Percentiles rank a stretch among this genome's conserved stretches.
phyloP scores from a whole-genome alignment of 108 stramenopile species.

The Cyclotella atomus region DNA sequence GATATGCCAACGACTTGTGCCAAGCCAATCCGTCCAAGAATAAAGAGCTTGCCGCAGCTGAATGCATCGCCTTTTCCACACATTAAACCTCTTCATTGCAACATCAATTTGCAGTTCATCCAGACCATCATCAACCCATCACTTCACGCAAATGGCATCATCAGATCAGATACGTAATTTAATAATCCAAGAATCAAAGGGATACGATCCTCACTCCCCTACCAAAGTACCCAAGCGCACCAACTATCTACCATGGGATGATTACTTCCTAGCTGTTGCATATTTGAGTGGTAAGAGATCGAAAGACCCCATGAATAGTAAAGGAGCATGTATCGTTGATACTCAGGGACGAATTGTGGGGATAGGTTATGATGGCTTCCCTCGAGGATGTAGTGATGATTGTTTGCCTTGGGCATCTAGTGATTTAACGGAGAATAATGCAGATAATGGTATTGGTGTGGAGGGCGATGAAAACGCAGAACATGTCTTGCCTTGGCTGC shows the following conservation, averaged over 20 bases:
- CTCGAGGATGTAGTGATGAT: conserved; percentile 90
- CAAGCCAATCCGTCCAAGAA: no score
- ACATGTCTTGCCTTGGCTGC: conserved; percentile 52
- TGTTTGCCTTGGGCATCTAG: conserved; percentile 82
- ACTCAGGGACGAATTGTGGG: conserved; percentile 89
- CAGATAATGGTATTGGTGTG: not conserved
- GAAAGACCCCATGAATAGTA: conserved; percentile 85
- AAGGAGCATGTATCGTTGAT: conserved; percentile 82
- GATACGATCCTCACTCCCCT: conserved; percentile 43
- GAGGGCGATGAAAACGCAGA: not conserved
- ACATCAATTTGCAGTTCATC: not conserved
- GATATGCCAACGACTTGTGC: no score
- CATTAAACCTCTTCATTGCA: not conserved
- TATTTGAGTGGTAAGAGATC: conserved; percentile 87
- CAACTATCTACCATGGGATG: conserved; percentile 93
- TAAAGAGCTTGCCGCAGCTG: no score
- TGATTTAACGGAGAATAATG: not conserved
- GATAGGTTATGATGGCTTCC: conserved; percentile 98
- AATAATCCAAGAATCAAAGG: conserved; percentile 26
- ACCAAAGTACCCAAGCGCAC: conserved; percentile 31
- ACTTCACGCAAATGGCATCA: not conserved
- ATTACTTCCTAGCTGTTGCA: conserved; percentile 97
- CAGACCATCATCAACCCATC: not conserved
- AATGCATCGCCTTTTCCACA: not conserved
- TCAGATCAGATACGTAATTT: conserved; percentile 15